Evolutionary conservation across 2,329 filamentous ascomycete genomes (phyloP).

Genomic region (Diaporthe eres): DNA sequence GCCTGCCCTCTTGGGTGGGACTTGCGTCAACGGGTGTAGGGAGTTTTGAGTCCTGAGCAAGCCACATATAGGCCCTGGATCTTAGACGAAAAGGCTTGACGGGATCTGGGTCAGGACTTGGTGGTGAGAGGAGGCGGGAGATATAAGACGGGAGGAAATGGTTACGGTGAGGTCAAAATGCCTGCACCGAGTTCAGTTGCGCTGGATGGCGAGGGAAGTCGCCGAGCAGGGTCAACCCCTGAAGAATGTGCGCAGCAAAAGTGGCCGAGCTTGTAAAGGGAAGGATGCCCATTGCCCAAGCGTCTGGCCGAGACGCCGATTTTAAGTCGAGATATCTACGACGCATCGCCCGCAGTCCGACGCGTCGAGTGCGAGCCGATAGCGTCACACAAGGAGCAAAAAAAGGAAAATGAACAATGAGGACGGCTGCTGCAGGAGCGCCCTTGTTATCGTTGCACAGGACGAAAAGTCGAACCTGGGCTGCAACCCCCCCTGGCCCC

Average conservation of each 20-base stretch:
- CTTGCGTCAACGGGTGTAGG: not conserved
- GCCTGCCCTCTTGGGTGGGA: not conserved
- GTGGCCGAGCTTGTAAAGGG: not conserved
- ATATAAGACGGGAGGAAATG: not conserved
- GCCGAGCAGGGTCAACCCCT: slow-evolving; percentile 22
- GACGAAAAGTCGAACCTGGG: slow-evolving; percentile 22
- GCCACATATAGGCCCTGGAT: not conserved
- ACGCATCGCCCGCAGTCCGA: not conserved
- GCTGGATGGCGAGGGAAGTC: not conserved
- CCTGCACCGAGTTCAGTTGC: not conserved
- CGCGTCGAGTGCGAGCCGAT: slow-evolving; percentile 16
- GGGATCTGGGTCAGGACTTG: not conserved
- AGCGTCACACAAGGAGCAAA: slow-evolving; percentile 13
- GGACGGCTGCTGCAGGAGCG: slow-evolving; percentile 1
- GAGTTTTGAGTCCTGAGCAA: not conserved
- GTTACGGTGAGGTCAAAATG: not conserved
- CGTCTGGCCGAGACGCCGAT: slow-evolving; percentile 1
- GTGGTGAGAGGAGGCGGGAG: not conserved
- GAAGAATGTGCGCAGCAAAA: not conserved
- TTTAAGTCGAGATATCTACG: not conserved
- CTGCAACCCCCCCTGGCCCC: slow-evolving; percentile 10
- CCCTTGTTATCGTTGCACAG: slow-evolving; percentile 27
- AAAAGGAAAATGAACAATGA: slow-evolving; percentile 9
- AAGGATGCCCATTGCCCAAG: not conserved
- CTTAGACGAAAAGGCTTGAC: not conserved